Base-by-base conservation (phyloP, 2,329 filamentous ascomycete species). In the Cercospora citrullina region DNA sequence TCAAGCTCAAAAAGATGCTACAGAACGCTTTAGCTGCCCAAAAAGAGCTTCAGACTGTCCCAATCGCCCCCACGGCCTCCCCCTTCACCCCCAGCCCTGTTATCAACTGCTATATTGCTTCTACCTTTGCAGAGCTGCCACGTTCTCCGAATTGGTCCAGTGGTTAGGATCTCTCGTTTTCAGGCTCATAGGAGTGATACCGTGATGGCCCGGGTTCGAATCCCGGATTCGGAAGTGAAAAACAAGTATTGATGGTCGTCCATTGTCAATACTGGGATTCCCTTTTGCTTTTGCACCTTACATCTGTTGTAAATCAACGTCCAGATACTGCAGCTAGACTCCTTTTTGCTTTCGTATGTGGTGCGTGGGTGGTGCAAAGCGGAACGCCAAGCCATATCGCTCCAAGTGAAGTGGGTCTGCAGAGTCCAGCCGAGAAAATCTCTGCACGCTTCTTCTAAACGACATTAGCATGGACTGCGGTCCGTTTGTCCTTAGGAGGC, bases 121-220 rank as follows among this genome's bases (percentile, higher is more conserved):
- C 16, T 21, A 45, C 3, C n/a, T 45, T 21, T 5, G 3, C 6
- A 10, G 3, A 1, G 7, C 10, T 14, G 18, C 21, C 48, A 53
- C 23, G 9, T 0, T 5, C 26, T 58, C 55, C 55, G 28, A 9
- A 7, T 8, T 58, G 31, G 55, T 58, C 28, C 55, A 58, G 55
- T n/a, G 55, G 55, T 58, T 58, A 58, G 55, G 28, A 58, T 58
- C 28, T 36, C 55, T 58, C 55, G 55, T 30, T 58, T 58, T 58
- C 55, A 58, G 4, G 28, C 55, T 58, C 53, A 1, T 30, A 30
- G 26, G 26, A 31, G 26, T 30, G 26, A 21, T 30, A 12, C 53
- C 55, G 55, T 58, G 55, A 36, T 36, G 55, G 31, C 55, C 55
- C 55, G 55, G 55, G 55, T 58, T 58, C 55, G 55, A 58, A 58